Base-by-base conservation (phyloP, 1,284 basidiomycete genomes). In the Ceratobasidium theobromae region DNA sequence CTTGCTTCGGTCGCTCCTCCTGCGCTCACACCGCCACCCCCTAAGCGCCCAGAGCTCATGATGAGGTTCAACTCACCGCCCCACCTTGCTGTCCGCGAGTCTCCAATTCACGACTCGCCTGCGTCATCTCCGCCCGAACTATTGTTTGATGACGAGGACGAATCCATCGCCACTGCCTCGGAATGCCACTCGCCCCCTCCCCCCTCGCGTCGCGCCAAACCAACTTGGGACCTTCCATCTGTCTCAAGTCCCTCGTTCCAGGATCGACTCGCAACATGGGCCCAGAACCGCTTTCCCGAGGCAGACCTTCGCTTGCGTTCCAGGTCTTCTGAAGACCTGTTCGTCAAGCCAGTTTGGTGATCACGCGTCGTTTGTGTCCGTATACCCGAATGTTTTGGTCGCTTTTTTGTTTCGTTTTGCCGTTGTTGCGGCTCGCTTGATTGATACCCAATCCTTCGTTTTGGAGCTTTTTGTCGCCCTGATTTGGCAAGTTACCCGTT, bases 261-360 rank as follows among this genome's bases (percentile, higher is more conserved):
- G 60, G 60, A 64, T 38, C 33, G 38, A 18, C 60, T 64, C 49
- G 35, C 60, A 12, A 64, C 60, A 4, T 64, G 60, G 60, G 60
- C 60, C 60, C 60, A 64, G 60, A 64, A 64, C 35, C 60, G 60
- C 3, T 64, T 64, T 43, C 60, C 60, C 48, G 60, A 64, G 60
- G 60, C 60, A 23, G 60, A 64, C 49, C 23, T 48, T 11, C 21
- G 45, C 21, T 38, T 64, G 27, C 46, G 60, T 23, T 64, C 60
- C 38, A 49, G 48, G 48, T 23, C 46, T 40, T 25, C 60, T 18
- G 57, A 48, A 32, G 28, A 53, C 38, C 32, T n/a, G n/a, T n/a
- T 40, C 14, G 60, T 53, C 46, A 64, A 64, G 60, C 60, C 46
- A n/a, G 60, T 64, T 30, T 64, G 60, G 60, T 64, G 48, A 64